A percentile compares a stretch with the other conserved stretches of the same genome.
Conservation (phyloP, 2,329 filamentous ascomycete genomes). For the Xylaria digitata region DNA sequence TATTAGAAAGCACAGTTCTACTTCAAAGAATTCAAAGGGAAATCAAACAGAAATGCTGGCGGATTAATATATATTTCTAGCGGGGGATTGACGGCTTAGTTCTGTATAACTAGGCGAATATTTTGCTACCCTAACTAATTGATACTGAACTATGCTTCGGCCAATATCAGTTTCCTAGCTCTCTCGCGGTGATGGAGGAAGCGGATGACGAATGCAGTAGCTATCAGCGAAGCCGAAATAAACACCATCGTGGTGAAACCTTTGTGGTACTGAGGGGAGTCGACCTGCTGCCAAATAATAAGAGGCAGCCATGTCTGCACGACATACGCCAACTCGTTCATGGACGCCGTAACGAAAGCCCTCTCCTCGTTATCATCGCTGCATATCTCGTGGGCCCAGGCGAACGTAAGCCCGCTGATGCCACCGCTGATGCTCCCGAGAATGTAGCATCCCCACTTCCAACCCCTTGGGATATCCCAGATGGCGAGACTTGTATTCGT, state of each 20-base stretch:
- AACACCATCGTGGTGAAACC: conserved; percentile 68
- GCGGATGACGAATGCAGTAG: conserved; percentile 60
- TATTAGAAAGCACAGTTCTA: too few species aligned
- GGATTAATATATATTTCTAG: too few species aligned
- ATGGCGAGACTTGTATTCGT: conserved; percentile 55
- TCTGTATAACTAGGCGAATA: too few species aligned
- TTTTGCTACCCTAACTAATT: too few species aligned
- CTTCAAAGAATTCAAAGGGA: too few species aligned
- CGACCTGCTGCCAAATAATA: conserved; percentile 72
- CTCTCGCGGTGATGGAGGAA: conserved; percentile 59
- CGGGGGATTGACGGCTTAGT: too few species aligned
- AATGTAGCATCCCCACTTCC: conserved; percentile 73
- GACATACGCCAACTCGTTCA: conserved; percentile 78
- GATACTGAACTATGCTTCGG: neutral
- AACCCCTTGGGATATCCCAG: conserved; percentile 61
- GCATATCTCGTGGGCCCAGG: conserved; percentile 64
- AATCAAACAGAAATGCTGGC: too few species aligned
- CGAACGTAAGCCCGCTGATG: conserved; percentile 59
- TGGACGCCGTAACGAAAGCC: conserved; percentile 71
- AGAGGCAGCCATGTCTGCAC: conserved; percentile 77
- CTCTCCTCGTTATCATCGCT: conserved; percentile 70
- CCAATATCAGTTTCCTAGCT: conserved; percentile 33
- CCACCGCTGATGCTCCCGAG: conserved; percentile 64
- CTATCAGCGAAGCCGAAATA: conserved; percentile 62
- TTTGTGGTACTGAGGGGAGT: conserved; percentile 70